Percentiles rank a stretch among this genome's conserved stretches.
Conservation (phyloP, 2,329 filamentous ascomycete species). For the Fusarium sp. region DNA sequence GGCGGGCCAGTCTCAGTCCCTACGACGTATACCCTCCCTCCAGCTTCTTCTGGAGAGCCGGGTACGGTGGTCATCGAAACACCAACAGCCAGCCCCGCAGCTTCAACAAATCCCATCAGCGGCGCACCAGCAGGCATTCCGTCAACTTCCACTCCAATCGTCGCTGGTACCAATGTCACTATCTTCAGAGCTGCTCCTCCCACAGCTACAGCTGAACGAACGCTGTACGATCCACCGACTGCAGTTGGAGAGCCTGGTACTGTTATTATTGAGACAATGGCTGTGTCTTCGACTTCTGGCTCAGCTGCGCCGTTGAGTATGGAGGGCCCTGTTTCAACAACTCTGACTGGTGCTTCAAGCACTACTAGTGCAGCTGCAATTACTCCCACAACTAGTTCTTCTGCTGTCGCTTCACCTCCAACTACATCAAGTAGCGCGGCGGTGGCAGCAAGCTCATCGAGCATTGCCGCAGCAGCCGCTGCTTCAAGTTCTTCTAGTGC, state of each 20-base stretch:
- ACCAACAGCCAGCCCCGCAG: not conserved
- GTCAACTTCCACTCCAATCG: not conserved
- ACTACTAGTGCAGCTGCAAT: not conserved
- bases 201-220: constrained; percentile 2
- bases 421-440: not conserved
- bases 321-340: not conserved
- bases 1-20: not conserved
- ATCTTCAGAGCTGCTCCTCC: constrained; percentile 1
- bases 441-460: not conserved
- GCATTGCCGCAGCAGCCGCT: not conserved
- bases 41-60: not conserved
- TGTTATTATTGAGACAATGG: constrained; percentile 11
- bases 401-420: not conserved
- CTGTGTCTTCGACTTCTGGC: not conserved
- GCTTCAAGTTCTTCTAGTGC: not conserved
- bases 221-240: constrained; percentile 7
- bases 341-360: not conserved
- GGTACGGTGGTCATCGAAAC: constrained; percentile 24
- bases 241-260: constrained; percentile 12
- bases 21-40: not conserved
- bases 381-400: not conserved
- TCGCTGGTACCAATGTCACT: not conserved
- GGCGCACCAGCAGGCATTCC: not conserved
- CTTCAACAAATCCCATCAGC: not conserved
- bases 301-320: not conserved